Evolutionary conservation across 2,329 filamentous ascomycete species (phyloP), one percentile per base, ranked within the genome.

Genomic region (Diaporthe batatas): DNA sequence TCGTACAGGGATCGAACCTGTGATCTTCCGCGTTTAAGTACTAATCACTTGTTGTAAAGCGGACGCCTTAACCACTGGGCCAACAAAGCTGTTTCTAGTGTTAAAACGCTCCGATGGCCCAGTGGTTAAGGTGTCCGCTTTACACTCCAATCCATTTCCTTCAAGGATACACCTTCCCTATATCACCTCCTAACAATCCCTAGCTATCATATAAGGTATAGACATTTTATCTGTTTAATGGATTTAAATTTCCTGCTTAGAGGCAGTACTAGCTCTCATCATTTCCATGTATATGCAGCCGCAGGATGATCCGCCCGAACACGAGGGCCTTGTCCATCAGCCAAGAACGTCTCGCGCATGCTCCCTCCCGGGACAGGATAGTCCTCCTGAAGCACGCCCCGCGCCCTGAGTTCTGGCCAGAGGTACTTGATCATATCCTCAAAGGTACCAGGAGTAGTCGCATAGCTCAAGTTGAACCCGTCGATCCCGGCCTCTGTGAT

Each of bases 61-160:
- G 78, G 76, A 78, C 77, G 79, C 78, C 77, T 76, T 80, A 78
- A 80, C 79, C 79, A 77, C 79, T 81, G 76, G 77, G 77, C 79
- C 78, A 81, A 6, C 1, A n/a, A n/a, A n/a, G n/a, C n/a, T n/a
- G n/a, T n/a, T n/a, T n/a, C n/a, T n/a, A n/a, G n/a, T n/a, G n/a
- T n/a, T n/a, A n/a, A n/a, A n/a, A n/a, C n/a, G n/a, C n/a, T n/a
- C n/a, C n/a, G 1, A 5, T 81, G 78, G 79, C 77, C 77, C 76
- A 81, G 79, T 77, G 79, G 79, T 80, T 78, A 80, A 76, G 77
- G 78, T 78, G 77, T 78, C 76, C 78, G 78, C 77, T 77, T 81
- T 81, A 81, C n/a, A n/a, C n/a, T n/a, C n/a, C n/a, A n/a, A n/a
- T n/a, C n/a, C n/a, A n/a, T n/a, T n/a, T n/a, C n/a, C n/a, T n/a